Conservation (phyloP, 805 yeast species). For the Dipodascus albidus region DNA sequence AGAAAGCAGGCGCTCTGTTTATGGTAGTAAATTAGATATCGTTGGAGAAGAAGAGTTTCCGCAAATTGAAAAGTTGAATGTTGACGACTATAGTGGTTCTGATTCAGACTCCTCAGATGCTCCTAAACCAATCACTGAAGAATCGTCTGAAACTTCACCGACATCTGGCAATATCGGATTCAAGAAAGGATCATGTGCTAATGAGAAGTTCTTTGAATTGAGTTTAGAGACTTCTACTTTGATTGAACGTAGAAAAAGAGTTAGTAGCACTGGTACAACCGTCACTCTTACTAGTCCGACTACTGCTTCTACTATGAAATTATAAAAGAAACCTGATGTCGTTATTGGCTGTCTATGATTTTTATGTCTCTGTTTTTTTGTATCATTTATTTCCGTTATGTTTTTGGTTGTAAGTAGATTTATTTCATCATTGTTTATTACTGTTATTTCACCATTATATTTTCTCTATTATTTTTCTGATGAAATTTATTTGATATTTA, state of each 20-base stretch:
- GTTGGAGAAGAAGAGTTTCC: slow-evolving; percentile 8
- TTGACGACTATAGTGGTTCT: slow-evolving; percentile 6
- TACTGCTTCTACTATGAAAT: background rate
- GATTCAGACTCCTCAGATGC: background rate
- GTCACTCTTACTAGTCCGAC: background rate
- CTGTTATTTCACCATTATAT: too few species aligned
- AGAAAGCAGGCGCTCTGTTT: slow-evolving; percentile 33
- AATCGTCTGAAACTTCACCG: background rate
- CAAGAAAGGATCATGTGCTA: slow-evolving; percentile 6
- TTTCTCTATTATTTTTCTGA: too few species aligned
- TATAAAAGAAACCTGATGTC: background rate
- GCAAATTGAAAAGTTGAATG: slow-evolving; percentile 2
- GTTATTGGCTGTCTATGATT: background rate
- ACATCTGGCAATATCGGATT: background rate
- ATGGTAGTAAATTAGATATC: slow-evolving; percentile 12
- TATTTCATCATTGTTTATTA: too few species aligned
- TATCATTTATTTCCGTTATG: too few species aligned
- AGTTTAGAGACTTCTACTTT: slow-evolving; percentile 55
- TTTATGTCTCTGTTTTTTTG: background rate
- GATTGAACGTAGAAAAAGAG: slow-evolving; percentile 37
- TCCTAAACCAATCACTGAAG: background rate
- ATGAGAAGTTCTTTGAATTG: slow-evolving; percentile 35
- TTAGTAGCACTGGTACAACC: background rate
- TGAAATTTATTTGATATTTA: too few species aligned
- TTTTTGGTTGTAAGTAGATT: too few species aligned